A percentile compares a stretch with the other conserved stretches of the same genome.
Evolutionary conservation across 768 basidiomycete species (phyloP).

Genomic region (Phlebiopsis gigantea): DNA sequence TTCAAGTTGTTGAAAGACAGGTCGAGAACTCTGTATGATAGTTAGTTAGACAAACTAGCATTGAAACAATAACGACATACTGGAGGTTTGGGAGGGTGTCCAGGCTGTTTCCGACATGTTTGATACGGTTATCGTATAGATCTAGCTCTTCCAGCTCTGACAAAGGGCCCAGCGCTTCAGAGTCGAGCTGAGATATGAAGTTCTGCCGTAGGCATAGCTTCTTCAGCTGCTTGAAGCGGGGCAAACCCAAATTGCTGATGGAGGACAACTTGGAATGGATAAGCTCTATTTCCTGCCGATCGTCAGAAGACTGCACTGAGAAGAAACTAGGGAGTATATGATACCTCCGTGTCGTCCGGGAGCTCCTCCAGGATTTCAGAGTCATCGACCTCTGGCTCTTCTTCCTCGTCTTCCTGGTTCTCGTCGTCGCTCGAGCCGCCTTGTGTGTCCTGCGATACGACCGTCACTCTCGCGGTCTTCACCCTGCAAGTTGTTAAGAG

Average conservation of each 20-base stretch:
- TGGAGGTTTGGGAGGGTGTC: constrained; percentile 47
- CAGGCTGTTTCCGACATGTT: constrained; percentile 62
- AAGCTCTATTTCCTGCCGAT: constrained; percentile 75
- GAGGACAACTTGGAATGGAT: constrained; percentile 74
- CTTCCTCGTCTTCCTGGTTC: constrained; percentile 37
- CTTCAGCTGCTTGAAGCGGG: constrained; percentile 66
- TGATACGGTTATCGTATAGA: constrained; percentile 93
- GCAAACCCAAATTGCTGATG: constrained; percentile 59
- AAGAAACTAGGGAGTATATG: constrained; percentile 18
- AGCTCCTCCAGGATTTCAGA: constrained; percentile 59
- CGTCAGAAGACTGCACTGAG: constrained; percentile 10
- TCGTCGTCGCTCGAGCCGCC: constrained; percentile 48
- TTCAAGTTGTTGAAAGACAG: constrained; percentile 92
- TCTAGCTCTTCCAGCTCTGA: constrained; percentile 82
- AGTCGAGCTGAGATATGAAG: constrained; percentile 65
- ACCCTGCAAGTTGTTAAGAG: not conserved
- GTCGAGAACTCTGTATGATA: constrained; percentile 63
- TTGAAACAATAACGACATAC: constrained; percentile 35
- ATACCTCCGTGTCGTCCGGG: constrained; percentile 81
- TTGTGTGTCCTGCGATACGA: constrained; percentile 24
- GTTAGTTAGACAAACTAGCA: not conserved
- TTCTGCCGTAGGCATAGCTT: constrained; percentile 86
- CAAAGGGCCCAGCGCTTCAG: constrained; percentile 62
- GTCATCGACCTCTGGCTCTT: constrained; percentile 36
- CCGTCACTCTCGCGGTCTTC: constrained; percentile 40